phyloP scores from a whole-genome alignment of 2,329 filamentous ascomycete species.

The Shiraia bambusicola region DNA sequence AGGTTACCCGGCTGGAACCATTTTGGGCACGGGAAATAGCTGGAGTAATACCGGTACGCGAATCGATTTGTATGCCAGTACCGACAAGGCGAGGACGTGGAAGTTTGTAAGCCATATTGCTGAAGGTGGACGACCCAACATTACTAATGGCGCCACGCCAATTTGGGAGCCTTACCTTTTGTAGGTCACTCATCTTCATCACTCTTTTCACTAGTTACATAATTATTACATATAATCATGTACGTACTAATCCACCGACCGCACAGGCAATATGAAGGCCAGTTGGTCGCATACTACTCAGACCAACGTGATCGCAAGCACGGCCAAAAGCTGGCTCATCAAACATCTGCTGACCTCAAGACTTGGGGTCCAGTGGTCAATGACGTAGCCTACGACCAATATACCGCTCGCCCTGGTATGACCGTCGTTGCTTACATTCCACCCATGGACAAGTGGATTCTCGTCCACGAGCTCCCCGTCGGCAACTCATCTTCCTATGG shows the following conservation, averaged over 20 bases:
- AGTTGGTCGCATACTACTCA: conserved; percentile 27
- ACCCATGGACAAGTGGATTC: conserved; percentile 24
- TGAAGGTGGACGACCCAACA: conserved; percentile 17
- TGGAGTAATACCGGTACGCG: conserved; percentile 51
- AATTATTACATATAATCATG: too few relatives aligned
- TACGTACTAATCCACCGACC: background rate
- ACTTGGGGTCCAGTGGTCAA: conserved; percentile 25
- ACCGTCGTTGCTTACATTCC: conserved; percentile 22
- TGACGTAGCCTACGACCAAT: conserved; percentile 22
- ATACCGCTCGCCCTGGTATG: conserved; percentile 25
- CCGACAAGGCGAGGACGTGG: conserved; percentile 20
- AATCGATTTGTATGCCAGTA: conserved; percentile 27
- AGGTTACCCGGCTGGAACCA: conserved; percentile 21
- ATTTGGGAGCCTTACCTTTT: conserved; percentile 29
- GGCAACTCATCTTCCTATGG: conserved; percentile 17
- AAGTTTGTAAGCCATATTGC: conserved; percentile 27
- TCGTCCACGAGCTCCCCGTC: conserved; percentile 23
- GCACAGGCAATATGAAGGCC: conserved; percentile 19
- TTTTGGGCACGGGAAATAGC: conserved; percentile 48
- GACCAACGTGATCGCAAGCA: conserved; percentile 28
- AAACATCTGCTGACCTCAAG: conserved; percentile 20
- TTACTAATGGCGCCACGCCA: conserved; percentile 23
- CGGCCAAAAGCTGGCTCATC: conserved; percentile 27
- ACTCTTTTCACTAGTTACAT: background rate
- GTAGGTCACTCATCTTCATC: conserved; percentile 4